Evolutionary conservation across 495 filamentous ascomycete genomes (phyloP), one percentile per base, ranked within the genome.

Genomic region (Xylaria castorea): DNA sequence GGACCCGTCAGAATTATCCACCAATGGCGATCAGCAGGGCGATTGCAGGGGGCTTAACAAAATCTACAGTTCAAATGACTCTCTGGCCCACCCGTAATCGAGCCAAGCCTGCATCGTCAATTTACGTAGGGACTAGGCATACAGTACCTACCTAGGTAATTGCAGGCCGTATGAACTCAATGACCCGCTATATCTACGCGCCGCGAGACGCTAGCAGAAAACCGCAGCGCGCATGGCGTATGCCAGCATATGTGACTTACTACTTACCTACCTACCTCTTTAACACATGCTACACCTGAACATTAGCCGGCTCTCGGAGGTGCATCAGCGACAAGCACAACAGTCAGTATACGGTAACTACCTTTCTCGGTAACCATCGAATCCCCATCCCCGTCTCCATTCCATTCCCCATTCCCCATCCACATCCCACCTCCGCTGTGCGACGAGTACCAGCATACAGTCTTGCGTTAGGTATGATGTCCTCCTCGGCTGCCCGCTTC

Each of bases 41-140:
- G 18, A 36, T 69, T 69, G 36, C 51, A 57, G 53, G 34, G 34
- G 14, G 22, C 11, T 46, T 22, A 50, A 9, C 67, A 70, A 70
- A 62, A 42, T 70, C 51, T 70, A 70, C 55, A 46, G 38, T 30
- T 62, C 67, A 70, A 62, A 48, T 70, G 67, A 70, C 67, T 48
- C 44, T 50, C 42, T 20, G 67, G 30, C 57, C 53, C 67, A 62
- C 61, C 53, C 38, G 32, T 18, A 58, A 11, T 16, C 27, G 27
- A 18, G n/a, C 50, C 50, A 2, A 53, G 48, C 9, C 5, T 25
- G 50, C 50, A 53, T 0, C 50, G 18, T 50, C 16, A 8, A 3
- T 50, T 5, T 3, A 5, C 12, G 46, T 38, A 38, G 36, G 42
- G 42, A 11, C 38, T 12, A 14, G 22, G 4, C 51, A 11, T 16